Evolutionary conservation across 129 eudicot species (phyloP), one percentile per base, ranked within the genome.

Genomic region (Saposhnikovia divaricata): DNA sequence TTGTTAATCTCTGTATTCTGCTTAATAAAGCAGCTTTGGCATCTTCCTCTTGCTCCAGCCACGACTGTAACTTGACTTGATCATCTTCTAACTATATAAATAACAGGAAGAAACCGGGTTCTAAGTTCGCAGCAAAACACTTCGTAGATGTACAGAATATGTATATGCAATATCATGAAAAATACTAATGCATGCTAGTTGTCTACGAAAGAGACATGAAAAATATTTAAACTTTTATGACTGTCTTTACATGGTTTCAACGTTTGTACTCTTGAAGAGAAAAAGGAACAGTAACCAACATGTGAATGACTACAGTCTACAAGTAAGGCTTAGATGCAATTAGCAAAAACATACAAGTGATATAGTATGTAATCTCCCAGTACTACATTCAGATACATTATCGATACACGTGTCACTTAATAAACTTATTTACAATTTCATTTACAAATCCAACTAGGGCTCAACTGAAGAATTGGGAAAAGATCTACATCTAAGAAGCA

Each of bases 31-130:
- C 99, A 79, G 90, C 97, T 85, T 95, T 95, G 72, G 99, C 99
- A 83, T 95, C 99, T 89, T 95, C 99, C 88, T 95, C 99, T 86
- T 95, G 90, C 84, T 95, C 99, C 87, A 95, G 80, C 77, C 97
- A 89, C 71, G 99, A 95, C 75, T 92, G 99, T 87, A 95, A 80
- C 84, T 88, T 93, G 88, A 95, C 86, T 83, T 95, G 97, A 80
- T 97, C 99, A 84, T 95, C 99, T 86, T 92, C 96, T 70, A 95
- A 85, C 99, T 94, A 75, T 84, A 90, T 72, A 79, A 77, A 87
- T 77, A 82, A 87, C 42, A 83, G 12, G 81, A 83, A 80, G 72
- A 57, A 72, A 72, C 25, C 76, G 48, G 73, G 57, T 82, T 47
- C 81, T 83, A 47, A 70, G 43, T 55, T 38, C 72, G 68, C 74